phyloP scores from a whole-genome alignment of 129 eudicot genomes.

The Arctium minus region DNA sequence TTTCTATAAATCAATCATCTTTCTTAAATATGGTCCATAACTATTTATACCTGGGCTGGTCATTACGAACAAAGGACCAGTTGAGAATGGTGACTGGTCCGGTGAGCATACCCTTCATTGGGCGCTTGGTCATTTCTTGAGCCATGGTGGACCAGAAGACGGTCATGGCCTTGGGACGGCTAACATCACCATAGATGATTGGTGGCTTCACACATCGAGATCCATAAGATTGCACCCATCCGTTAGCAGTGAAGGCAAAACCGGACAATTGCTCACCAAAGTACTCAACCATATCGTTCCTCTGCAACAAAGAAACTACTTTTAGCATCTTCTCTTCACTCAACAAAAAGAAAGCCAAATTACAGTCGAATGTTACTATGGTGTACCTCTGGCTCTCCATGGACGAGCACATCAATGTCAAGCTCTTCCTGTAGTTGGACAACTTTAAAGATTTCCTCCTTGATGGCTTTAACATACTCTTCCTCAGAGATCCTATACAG shows the following conservation, averaged over 20 bases:
- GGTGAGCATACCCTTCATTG: conserved; percentile 83
- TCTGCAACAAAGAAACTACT: conserved; percentile 35
- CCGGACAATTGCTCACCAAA: conserved; percentile 96
- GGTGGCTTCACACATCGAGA: conserved; percentile 80
- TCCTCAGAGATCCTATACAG: conserved; percentile 74
- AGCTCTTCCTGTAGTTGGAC: conserved; percentile 95
- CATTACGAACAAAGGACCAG: conserved; percentile 71
- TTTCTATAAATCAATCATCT: not conserved
- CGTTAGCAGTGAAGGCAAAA: conserved; percentile 87
- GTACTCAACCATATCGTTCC: conserved; percentile 98
- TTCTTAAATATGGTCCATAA: not conserved
- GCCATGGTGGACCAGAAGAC: conserved; percentile 71
- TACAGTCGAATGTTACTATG: no score
- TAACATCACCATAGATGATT: conserved; percentile 68
- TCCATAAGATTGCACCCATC: conserved; percentile 77
- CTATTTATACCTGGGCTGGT: conserved; percentile 55
- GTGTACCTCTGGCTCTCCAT: conserved; percentile 94
- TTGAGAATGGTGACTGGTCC: conserved; percentile 73
- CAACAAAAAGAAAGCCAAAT: not conserved
- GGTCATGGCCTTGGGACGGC: conserved; percentile 73
- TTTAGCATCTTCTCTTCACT: not conserved
- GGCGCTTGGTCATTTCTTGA: conserved; percentile 66
- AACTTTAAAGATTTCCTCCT: conserved; percentile 85
- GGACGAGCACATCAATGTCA: conserved; percentile 90
- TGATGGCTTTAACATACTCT: conserved; percentile 67